These are phyloP conservation scores for Solanum aculeatissimum DNA, from an alignment of 305 asterid species.

Conservation along the genomic window DNA sequence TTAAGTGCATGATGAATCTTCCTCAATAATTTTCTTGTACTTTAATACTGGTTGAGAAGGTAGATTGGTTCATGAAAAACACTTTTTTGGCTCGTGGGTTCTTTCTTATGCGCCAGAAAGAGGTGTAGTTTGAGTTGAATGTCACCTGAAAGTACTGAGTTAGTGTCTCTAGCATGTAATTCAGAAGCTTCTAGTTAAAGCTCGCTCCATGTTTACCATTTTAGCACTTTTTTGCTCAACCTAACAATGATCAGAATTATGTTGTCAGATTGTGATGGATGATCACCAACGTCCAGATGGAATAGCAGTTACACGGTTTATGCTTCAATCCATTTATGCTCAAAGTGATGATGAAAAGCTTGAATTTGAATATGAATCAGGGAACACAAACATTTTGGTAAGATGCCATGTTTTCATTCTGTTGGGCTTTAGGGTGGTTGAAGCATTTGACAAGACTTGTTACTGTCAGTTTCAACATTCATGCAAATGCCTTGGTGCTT, in stretches of 20 bases:
- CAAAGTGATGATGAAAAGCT: constrained; percentile 83
- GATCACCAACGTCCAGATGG: constrained; percentile 96
- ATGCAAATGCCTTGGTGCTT: neutral
- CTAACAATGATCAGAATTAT: neutral
- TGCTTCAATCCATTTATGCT: constrained; percentile 81
- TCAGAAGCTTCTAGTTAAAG: neutral
- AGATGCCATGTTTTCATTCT: constrained; percentile 4
- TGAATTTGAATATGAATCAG: constrained; percentile 95
- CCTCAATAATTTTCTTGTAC: neutral
- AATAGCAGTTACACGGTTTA: constrained; percentile 79
- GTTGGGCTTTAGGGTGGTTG: neutral
- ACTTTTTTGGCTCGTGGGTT: neutral
- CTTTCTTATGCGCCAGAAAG: neutral
- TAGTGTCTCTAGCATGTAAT: neutral
- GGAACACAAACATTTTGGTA: constrained; percentile 86
- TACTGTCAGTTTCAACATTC: neutral
- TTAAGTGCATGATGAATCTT: neutral
- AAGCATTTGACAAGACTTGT: neutral
- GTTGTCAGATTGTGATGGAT: constrained; percentile 87
- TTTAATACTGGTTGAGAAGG: neutral
- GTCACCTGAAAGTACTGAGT: neutral
- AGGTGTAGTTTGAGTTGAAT: neutral
- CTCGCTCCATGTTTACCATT: neutral
- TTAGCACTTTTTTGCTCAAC: neutral
- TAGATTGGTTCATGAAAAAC: neutral